Conservation (phyloP, 108 stramenopile species). For the Discostella stelligeroides region DNA sequence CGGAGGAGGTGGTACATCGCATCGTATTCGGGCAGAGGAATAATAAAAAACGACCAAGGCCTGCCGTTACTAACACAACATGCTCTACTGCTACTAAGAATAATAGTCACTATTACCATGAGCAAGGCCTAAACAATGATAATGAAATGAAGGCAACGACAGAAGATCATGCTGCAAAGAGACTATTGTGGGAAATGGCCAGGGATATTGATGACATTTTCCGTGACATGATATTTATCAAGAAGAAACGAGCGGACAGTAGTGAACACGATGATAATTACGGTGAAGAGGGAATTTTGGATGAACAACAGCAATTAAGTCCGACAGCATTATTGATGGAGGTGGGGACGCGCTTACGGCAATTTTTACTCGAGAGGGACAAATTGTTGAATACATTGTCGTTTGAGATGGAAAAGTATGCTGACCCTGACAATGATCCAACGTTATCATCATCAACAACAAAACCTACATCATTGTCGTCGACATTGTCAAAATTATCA, state of each 20-base stretch:
- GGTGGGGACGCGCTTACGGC: not conserved
- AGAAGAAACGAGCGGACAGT: not conserved
- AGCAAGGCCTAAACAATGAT: not conserved
- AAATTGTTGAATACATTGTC: not conserved
- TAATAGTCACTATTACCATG: not conserved
- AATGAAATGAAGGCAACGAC: not conserved
- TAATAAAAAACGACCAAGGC: not conserved
- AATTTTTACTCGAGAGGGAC: not conserved
- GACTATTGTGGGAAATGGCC: not conserved
- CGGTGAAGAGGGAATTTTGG: too few relatives aligned
- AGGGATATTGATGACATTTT: not conserved
- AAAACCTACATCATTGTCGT: too few relatives aligned
- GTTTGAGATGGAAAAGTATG: too few relatives aligned
- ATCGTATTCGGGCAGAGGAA: not conserved
- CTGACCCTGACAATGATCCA: too few relatives aligned
- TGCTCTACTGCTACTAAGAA: too few relatives aligned
- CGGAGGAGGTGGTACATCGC: not conserved
- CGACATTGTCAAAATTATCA: not conserved
- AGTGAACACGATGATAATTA: not conserved
- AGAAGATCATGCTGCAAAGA: not conserved
- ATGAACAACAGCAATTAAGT: too few relatives aligned
- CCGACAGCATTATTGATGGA: not conserved
- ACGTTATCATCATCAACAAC: not conserved
- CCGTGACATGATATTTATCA: not conserved
- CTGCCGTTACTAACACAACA: not conserved